Evolutionary conservation across 148 eudicot species (phyloP).

Genomic region (Rhododendron henanense): DNA sequence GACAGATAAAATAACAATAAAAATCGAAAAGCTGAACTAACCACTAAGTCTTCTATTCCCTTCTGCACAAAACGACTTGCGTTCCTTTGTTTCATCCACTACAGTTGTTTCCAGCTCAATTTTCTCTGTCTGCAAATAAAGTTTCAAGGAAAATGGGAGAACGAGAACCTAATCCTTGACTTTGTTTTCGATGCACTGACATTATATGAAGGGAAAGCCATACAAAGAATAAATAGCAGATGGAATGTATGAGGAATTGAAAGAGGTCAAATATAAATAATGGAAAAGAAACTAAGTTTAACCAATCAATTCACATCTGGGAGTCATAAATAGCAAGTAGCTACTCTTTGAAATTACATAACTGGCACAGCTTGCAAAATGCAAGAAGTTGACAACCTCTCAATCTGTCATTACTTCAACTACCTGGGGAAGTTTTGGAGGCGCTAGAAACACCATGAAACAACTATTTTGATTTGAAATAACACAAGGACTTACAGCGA

Average conservation of each 20-base stretch:
- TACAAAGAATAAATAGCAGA: not conserved
- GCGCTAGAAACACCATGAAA: not conserved
- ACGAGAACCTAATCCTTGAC: not conserved
- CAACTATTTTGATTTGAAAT: not conserved
- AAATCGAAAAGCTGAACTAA: constrained; percentile 30
- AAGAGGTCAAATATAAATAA: not conserved
- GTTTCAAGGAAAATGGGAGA: not conserved
- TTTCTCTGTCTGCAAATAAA: constrained; percentile 67
- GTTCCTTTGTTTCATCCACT: constrained; percentile 93
- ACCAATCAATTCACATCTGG: not conserved
- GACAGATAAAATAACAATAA: not conserved
- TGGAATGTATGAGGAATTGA: not conserved
- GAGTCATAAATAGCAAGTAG: constrained; percentile 5
- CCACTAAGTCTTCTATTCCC: constrained; percentile 92
- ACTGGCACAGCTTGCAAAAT: not conserved
- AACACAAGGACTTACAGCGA: not conserved
- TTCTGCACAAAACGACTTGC: constrained; percentile 89
- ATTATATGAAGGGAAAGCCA: not conserved
- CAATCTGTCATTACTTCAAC: not conserved
- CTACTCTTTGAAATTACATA: not conserved
- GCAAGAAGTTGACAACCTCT: not conserved
- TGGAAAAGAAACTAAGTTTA: not conserved
- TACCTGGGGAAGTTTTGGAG: not conserved
- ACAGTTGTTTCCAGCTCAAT: constrained; percentile 95
- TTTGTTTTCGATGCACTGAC: not conserved